A percentile compares a stretch with the other conserved stretches of the same genome.
Conservation (phyloP, 495 filamentous ascomycete genomes). For the Pyrenula aspistea region DNA sequence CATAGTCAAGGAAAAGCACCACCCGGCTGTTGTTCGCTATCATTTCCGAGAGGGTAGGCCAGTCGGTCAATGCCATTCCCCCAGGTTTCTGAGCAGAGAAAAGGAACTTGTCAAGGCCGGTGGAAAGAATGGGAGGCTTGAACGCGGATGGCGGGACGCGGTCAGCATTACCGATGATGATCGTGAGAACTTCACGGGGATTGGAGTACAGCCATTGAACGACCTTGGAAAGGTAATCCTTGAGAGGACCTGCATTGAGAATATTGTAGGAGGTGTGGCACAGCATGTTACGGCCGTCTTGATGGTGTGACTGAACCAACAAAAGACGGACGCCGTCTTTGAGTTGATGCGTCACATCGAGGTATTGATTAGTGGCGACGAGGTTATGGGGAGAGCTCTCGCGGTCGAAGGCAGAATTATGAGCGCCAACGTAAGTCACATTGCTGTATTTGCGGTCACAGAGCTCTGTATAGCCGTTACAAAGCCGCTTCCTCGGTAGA, state of each 20-base stretch:
- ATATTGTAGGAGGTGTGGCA: conserved; percentile 72
- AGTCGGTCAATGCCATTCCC: conserved; percentile 60
- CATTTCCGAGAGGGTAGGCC: conserved; percentile 74
- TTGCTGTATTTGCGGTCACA: conserved; percentile 76
- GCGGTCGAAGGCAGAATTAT: conserved; percentile 75
- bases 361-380: conserved; percentile 67
- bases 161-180: conserved; percentile 78
- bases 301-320: conserved; percentile 43
- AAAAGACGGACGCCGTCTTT: conserved; percentile 78
- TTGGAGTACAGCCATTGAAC: conserved; percentile 60
- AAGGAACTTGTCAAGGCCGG: conserved; percentile 55
- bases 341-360: conserved; percentile 59
- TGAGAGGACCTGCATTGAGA: conserved; percentile 65
- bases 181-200: conserved; percentile 81
- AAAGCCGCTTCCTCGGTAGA: no score
- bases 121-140: conserved; percentile 44
- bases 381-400: conserved; percentile 54
- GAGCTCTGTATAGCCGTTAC: conserved; percentile 79
- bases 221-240: conserved; percentile 59
- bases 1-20: conserved; percentile 68
- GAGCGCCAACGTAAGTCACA: conserved; percentile 73
- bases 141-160: conserved; percentile 49
- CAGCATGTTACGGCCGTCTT: conserved; percentile 36
- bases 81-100: conserved; percentile 54
- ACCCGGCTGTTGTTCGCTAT: conserved; percentile 54